A percentile compares a stretch with the other conserved stretches of the same genome.
Conservation (phyloP, 2,329 filamentous ascomycete species). For the Trichophyton mentagrophytes region DNA sequence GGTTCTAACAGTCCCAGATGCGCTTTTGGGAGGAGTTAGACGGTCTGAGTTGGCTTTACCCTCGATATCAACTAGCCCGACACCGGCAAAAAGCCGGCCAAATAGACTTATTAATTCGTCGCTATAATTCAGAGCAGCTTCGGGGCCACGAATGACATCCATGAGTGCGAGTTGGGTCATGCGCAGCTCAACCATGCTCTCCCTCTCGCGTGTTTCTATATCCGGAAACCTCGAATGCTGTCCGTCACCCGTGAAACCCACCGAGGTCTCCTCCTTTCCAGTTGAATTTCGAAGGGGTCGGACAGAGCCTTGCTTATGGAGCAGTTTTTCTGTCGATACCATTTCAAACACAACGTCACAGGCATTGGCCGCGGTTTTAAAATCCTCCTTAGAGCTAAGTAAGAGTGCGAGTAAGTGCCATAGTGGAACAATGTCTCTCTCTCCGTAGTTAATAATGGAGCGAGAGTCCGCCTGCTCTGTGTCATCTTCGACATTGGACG, state of each 20-base stretch:
- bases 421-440: slow-evolving; percentile 54
- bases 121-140: slow-evolving; percentile 75
- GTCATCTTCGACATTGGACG: slow-evolving; percentile 22
- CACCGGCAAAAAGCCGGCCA: slow-evolving; percentile 61
- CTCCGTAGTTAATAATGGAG: slow-evolving; percentile 22
- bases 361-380: slow-evolving; percentile 61
- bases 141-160: slow-evolving; percentile 70
- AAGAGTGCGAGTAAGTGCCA: slow-evolving; percentile 87
- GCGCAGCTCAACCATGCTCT: slow-evolving; percentile 80
- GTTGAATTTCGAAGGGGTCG: slow-evolving; percentile 20
- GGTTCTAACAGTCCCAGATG: slow-evolving; percentile 57
- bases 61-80: slow-evolving; percentile 29
- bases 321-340: slow-evolving; percentile 54
- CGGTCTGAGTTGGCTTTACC: slow-evolving; percentile 23
- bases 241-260: background rate
- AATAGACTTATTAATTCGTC: slow-evolving; percentile 76
- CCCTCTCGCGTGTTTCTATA: slow-evolving; percentile 74
- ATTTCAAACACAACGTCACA: slow-evolving; percentile 89
- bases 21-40: slow-evolving; percentile 51
- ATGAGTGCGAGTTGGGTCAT: slow-evolving; percentile 83
- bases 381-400: slow-evolving; percentile 76
- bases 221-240: slow-evolving; percentile 53
- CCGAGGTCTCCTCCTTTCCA: slow-evolving; percentile 12
- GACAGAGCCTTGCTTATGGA: slow-evolving; percentile 52
- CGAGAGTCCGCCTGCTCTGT: slow-evolving; percentile 23